A percentile compares a stretch with the other conserved stretches of the same genome.
Conservation (phyloP, 2,329 filamentous ascomycete species). For the Apiospora koreana region DNA sequence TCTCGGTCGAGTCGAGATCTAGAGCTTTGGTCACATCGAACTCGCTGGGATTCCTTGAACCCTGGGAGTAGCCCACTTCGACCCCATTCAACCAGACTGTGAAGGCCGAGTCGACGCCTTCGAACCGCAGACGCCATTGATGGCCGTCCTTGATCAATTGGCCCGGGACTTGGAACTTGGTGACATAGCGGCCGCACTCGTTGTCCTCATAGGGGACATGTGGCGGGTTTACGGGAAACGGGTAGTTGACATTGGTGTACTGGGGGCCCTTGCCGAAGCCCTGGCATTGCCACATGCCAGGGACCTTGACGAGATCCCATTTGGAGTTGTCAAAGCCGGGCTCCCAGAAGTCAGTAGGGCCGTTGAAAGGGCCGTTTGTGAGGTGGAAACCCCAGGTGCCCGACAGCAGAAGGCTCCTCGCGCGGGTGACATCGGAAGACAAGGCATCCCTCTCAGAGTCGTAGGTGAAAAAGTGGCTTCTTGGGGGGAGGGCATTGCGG, state of each 20-base stretch:
- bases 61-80: constrained; percentile 71
- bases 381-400: constrained; percentile 57
- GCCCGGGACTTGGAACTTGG: constrained; percentile 53
- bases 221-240: constrained; percentile 66
- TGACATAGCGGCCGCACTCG: constrained; percentile 64
- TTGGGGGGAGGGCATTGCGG: constrained; percentile 57
- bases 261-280: constrained; percentile 62
- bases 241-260: constrained; percentile 65
- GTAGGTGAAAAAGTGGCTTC: constrained; percentile 59
- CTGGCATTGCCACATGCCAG: constrained; percentile 68
- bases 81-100: constrained; percentile 70
- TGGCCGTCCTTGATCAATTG: constrained; percentile 43
- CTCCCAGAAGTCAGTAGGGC: constrained; percentile 42
- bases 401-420: constrained; percentile 47
- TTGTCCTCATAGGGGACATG: constrained; percentile 65
- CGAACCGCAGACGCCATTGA: constrained; percentile 69
- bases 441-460: constrained; percentile 50
- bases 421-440: constrained; percentile 37
- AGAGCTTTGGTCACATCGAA: constrained; percentile 67
- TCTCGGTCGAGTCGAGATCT: constrained; percentile 41
- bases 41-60: constrained; percentile 70
- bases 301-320: constrained; percentile 57
- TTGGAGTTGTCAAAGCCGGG: constrained; percentile 35
- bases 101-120: constrained; percentile 74
- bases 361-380: constrained; percentile 46